Evolutionary conservation across 78 protist species (phyloP).

Genomic region (Isochrysis galbana): DNA sequence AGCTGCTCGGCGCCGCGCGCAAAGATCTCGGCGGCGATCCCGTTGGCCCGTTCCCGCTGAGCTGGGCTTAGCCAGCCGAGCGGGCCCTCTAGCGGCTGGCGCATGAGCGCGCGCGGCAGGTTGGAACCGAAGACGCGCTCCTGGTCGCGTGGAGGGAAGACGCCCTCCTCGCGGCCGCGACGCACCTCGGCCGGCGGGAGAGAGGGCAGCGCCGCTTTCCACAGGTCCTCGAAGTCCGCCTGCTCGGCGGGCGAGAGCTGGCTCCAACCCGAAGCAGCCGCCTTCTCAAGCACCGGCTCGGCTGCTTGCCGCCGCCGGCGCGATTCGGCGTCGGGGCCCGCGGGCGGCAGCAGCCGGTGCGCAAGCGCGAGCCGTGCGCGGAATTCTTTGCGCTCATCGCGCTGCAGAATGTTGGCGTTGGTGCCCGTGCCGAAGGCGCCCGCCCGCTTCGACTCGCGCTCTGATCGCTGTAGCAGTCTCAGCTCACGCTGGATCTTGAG

Average conservation of each 20-base stretch:
- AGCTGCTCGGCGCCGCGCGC: background rate
- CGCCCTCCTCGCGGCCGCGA: background rate
- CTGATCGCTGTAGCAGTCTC: background rate
- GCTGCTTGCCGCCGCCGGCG: background rate
- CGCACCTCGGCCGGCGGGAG: background rate
- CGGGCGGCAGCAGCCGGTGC: background rate
- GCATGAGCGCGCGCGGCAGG: background rate
- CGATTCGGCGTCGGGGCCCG: background rate
- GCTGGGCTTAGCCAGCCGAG: background rate
- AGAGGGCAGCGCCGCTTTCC: background rate
- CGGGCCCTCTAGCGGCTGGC: background rate
- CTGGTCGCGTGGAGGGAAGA: constrained; percentile 20
- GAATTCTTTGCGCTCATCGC: background rate
- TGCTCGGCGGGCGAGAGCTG: background rate
- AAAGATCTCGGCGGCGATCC: background rate
- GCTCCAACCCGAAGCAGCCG: background rate
- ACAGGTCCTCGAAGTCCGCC: background rate
- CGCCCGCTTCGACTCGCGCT: background rate
- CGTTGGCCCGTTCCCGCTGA: background rate
- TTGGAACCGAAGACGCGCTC: background rate
- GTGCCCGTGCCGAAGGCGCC: background rate
- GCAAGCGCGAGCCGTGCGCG: background rate
- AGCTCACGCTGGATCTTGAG: background rate
- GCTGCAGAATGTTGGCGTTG: background rate
- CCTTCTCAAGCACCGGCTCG: background rate